Base-by-base conservation (phyloP, 345 rosid species). In the Populus tremula region DNA sequence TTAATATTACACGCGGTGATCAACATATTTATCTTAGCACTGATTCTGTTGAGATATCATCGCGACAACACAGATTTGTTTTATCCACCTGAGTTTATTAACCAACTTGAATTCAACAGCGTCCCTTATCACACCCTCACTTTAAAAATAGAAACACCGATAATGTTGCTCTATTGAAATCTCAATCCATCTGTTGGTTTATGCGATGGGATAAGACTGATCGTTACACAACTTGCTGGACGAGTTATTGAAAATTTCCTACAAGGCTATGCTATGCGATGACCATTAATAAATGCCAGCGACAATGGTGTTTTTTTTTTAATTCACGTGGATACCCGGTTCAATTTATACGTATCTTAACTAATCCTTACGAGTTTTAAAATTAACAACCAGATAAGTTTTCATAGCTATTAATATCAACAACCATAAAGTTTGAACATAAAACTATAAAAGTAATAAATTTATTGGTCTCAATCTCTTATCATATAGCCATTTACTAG, bases 1-100 rank as follows among this genome's bases (percentile, higher is more conserved):
- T 70, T 1, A 1, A 27, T 6, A 2, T 0, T 6, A 1, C 20
- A 2, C 25, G 14, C 0, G 14, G 39, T 2, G 20, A 21, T 4
- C 3, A 38, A 5, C 16, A 17, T 14, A 20, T 8, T 17, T 68
- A 38, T 39, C n/a, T 68, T 0, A 68, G 71, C 23, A 38, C 53
- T 5, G 2, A 68, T 39, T 18, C 16, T 1, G 0, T 68, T 1
- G 33, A 23, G 29, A 2, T 2, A 8, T 3, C 12, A 33, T 33
- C 5, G 35, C 5, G n/a, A 23, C 8, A 62, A 62, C n/a, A 27
- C n/a, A 21, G 12, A 23, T 23, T 11, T 21, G 21, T 25, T 62
- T 33, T 63, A 74, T 45, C 61, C 69, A 0, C n/a, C 68, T 38
- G 74, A 77, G 16, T 77, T 77, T 69, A 31, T 70, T 20, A 79